These are phyloP conservation scores for Cenchrus americanus DNA, from an alignment of 176 grass and related monocot species.

Conservation along the genomic window DNA sequence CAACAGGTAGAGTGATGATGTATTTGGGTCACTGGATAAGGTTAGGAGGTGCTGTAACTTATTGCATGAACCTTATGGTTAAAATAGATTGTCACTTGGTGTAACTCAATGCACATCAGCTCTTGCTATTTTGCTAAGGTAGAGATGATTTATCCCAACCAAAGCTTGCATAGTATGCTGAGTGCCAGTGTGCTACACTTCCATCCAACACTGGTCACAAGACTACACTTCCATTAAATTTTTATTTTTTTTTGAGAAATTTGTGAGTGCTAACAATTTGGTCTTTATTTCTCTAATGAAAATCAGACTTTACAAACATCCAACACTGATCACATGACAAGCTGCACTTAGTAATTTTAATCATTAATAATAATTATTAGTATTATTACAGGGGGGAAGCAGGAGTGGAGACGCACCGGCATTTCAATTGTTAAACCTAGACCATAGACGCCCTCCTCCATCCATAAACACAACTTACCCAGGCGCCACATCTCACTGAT, in stretches of 20 bases:
- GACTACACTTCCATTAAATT: no score
- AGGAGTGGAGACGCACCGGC: not conserved
- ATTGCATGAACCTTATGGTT: not conserved
- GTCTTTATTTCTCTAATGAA: no score
- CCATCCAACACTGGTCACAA: no score
- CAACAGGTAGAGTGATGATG: not conserved
- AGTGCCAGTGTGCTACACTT: no score
- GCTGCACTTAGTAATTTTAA: not conserved
- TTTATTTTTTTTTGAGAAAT: no score
- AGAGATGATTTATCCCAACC: no score
- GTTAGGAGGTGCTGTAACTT: not conserved
- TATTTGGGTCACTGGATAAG: not conserved
- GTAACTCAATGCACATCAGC: not conserved
- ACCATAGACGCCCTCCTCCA: not conserved
- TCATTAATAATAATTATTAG: not conserved
- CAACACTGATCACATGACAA: no score
- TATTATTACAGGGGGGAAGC: not conserved
- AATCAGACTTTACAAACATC: no score
- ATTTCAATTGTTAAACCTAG: not conserved
- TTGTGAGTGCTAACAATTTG: no score
- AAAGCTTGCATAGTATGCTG: no score
- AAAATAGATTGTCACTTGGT: not conserved
- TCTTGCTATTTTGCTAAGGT: no score
- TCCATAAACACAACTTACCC: fast-evolving
- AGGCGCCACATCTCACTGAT: not conserved